These are phyloP conservation scores for Gypsophila paniculata DNA, from an alignment of 179 eudicot genomes.

Conservation along the genomic window DNA sequence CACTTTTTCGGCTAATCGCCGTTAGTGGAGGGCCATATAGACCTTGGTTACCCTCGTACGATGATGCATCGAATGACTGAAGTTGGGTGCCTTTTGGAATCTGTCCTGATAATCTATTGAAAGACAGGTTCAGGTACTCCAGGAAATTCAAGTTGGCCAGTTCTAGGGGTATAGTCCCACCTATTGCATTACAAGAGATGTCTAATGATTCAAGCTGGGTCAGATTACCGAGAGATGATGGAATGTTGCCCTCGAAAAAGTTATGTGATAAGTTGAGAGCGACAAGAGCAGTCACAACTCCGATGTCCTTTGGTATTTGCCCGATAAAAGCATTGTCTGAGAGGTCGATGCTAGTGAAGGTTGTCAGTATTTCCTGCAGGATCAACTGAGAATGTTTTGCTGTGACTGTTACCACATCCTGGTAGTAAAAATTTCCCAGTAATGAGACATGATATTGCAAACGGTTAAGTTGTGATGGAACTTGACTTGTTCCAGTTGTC, in stretches of 20 bases:
- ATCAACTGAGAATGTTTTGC: conserved; percentile 36
- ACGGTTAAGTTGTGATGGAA: background rate
- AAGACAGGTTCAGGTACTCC: conserved; percentile 21
- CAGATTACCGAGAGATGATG: conserved; percentile 38
- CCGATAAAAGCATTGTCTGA: conserved; percentile 42
- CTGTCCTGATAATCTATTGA: conserved; percentile 20
- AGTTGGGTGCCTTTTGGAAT: conserved; percentile 27
- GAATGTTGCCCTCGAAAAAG: conserved; percentile 32
- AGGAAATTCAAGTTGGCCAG: conserved; percentile 30
- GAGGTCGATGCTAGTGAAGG: conserved; percentile 47
- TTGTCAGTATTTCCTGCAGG: conserved; percentile 38
- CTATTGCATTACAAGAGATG: conserved; percentile 25
- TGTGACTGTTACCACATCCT: conserved; percentile 37
- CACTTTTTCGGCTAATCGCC: background rate
- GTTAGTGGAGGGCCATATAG: conserved; percentile 26
- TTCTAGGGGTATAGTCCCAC: conserved; percentile 36
- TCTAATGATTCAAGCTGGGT: conserved; percentile 41
- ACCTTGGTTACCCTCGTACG: conserved; percentile 27
- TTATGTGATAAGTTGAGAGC: conserved; percentile 46
- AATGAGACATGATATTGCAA: background rate
- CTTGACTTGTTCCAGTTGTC: conserved; percentile 17
- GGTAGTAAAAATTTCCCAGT: conserved; percentile 23
- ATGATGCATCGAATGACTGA: conserved; percentile 20
- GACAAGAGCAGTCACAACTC: conserved; percentile 30
- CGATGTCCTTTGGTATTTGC: conserved; percentile 34